Conservation (phyloP, 2,329 filamentous ascomycete genomes). For the Colletotrichum endophyticum region DNA sequence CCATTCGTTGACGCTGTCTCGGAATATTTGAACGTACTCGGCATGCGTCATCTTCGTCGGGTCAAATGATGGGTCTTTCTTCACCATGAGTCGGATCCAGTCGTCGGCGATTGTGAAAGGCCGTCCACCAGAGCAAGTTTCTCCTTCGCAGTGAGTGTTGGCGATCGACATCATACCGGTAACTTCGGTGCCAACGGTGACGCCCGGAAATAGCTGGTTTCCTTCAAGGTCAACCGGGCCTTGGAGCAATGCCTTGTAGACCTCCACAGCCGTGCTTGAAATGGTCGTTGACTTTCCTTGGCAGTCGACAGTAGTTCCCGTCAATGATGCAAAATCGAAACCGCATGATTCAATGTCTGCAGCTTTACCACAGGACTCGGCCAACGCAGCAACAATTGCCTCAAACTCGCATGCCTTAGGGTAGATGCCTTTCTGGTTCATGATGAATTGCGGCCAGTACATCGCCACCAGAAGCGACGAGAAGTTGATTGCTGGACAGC, state of each 20-base stretch:
- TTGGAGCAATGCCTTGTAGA: background rate
- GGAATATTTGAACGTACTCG: constrained; percentile 17
- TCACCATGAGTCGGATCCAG: constrained; percentile 15
- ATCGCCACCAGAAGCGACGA: background rate
- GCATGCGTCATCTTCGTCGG: background rate
- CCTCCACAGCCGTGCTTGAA: background rate
- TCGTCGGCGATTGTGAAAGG: background rate
- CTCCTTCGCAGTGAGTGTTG: background rate
- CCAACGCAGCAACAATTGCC: constrained; percentile 38
- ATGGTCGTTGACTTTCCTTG: background rate
- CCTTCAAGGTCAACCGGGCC: background rate
- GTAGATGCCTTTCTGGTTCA: background rate
- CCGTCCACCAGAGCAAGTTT: background rate
- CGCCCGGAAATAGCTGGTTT: background rate
- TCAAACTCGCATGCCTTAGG: constrained; percentile 28
- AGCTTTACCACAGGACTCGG: constrained; percentile 46
- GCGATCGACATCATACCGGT: background rate
- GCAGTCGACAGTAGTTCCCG: background rate
- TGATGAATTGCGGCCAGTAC: background rate
- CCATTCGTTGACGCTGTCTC: constrained; percentile 20
- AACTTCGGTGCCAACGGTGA: background rate
- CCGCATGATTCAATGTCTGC: background rate
- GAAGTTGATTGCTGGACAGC: constrained; percentile 41
- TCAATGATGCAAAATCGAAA: background rate
- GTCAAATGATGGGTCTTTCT: constrained; percentile 32